A percentile compares a stretch with the other conserved stretches of the same genome.
Conservation (phyloP, 495 filamentous ascomycete species). For the Astrocystis sublimbata region DNA sequence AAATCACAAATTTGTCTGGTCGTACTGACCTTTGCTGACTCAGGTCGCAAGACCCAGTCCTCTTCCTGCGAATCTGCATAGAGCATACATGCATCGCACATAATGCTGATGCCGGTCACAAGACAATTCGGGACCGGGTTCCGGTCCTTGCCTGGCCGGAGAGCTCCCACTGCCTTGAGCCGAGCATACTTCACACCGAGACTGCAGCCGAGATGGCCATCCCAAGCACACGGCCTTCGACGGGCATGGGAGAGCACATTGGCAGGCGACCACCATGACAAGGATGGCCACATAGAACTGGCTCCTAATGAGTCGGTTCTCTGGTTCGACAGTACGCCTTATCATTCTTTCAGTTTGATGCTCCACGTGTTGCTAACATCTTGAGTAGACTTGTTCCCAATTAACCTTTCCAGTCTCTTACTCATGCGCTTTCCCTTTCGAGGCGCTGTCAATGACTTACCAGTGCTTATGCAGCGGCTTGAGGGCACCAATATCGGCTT, state of each 20-base stretch:
- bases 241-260: slow-evolving; percentile 42
- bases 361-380: slow-evolving; percentile 17
- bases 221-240: background rate
- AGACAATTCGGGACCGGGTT: slow-evolving; percentile 36
- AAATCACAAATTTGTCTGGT: background rate
- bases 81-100: slow-evolving; percentile 19
- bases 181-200: slow-evolving; percentile 22
- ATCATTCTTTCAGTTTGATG: background rate
- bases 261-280: slow-evolving; percentile 52
- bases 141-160: slow-evolving; percentile 31
- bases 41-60: slow-evolving; percentile 4
- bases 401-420: slow-evolving; percentile 69
- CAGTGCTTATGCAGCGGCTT: slow-evolving; percentile 63
- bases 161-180: slow-evolving; percentile 19
- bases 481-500: slow-evolving; percentile 58
- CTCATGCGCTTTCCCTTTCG: slow-evolving; percentile 62
- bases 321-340: slow-evolving; percentile 80
- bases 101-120: slow-evolving; percentile 28
- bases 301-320: slow-evolving; percentile 74
- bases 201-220: slow-evolving; percentile 22
- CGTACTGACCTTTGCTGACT: background rate
- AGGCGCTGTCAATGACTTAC: slow-evolving; percentile 50
- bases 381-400: slow-evolving; percentile 74
- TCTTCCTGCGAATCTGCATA: background rate
- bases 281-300: slow-evolving; percentile 75